Percentiles rank a stretch among this genome's conserved stretches.
phyloP scores from a whole-genome alignment of 2,329 filamentous ascomycete genomes.

The Monilinia fructicola region DNA sequence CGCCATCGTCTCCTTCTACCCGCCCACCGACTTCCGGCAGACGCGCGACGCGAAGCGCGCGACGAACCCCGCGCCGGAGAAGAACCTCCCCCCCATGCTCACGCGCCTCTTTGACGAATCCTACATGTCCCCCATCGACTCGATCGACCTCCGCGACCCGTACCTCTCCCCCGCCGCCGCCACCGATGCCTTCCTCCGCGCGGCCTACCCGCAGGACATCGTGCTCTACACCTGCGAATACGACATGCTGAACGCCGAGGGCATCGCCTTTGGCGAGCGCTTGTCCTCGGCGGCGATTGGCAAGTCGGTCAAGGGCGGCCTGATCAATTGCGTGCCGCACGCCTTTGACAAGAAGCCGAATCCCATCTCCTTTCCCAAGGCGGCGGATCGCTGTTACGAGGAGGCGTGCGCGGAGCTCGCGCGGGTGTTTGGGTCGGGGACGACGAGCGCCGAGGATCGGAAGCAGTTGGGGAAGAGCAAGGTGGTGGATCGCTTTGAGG shows the following conservation, averaged over 20 bases:
- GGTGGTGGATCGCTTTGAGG: conserved; percentile 37
- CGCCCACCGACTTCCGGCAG: conserved; percentile 60
- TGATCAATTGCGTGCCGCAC: conserved; percentile 59
- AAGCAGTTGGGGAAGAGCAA: conserved; percentile 33
- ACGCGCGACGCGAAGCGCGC: conserved; percentile 55
- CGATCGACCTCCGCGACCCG: conserved; percentile 49
- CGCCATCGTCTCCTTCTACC: conserved; percentile 61
- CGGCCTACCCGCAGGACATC: conserved; percentile 52
- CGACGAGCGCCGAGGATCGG: conserved; percentile 32
- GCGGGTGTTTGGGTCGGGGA: conserved; percentile 34
- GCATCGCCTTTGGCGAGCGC: conserved; percentile 59
- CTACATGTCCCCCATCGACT: conserved; percentile 54
- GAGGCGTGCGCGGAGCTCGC: conserved; percentile 39
- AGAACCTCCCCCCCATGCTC: conserved; percentile 56
- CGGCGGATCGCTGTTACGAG: conserved; percentile 37
- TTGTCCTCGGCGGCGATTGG: conserved; percentile 49
- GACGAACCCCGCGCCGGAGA: conserved; percentile 55
- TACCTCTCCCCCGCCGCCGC: conserved; percentile 60
- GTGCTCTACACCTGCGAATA: conserved; percentile 63
- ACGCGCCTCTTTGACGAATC: conserved; percentile 64
- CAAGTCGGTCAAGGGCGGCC: conserved; percentile 58
- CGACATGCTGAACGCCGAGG: conserved; percentile 63
- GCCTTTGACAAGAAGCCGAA: conserved; percentile 68
- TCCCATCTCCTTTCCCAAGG: conserved; percentile 47
- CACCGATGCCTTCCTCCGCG: conserved; percentile 49